Evolutionary conservation across 164 flowering plant genomes (phyloP).

Genomic region (Kalanchoe fedtschenkoi): DNA sequence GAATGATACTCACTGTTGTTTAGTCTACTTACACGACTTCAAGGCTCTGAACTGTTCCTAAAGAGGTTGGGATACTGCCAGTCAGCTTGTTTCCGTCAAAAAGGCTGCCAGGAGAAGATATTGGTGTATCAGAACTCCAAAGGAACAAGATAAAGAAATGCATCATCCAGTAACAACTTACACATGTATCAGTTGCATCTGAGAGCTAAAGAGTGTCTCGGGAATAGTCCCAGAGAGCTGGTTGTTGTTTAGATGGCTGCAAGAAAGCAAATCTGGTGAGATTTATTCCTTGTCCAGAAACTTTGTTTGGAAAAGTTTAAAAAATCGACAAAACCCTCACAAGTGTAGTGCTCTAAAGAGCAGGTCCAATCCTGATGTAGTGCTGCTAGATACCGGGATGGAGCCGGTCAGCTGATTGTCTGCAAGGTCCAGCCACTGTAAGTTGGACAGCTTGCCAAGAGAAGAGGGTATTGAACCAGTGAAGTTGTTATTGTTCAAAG

Average conservation of each 20-base stretch:
- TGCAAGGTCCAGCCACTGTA: conserved; percentile 50
- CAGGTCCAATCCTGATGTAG: conserved; percentile 42
- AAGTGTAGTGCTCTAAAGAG: conserved; percentile 39
- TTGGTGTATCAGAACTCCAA: background rate
- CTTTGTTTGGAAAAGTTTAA: background rate
- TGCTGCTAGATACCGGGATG: conserved; percentile 41
- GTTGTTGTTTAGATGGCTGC: conserved; percentile 48
- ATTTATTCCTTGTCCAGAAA: background rate
- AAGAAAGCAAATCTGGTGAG: background rate
- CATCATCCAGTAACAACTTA: conserved; percentile 18
- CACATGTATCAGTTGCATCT: conserved; percentile 46
- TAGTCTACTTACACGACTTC: conserved; percentile 41
- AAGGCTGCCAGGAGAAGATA: conserved; percentile 21
- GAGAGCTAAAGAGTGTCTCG: conserved; percentile 33
- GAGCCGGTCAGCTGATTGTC: conserved; percentile 39
- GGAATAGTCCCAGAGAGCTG: conserved; percentile 39
- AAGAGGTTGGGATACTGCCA: conserved; percentile 31
- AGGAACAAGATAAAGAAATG: background rate
- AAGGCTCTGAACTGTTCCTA: conserved; percentile 28
- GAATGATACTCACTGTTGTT: background rate
- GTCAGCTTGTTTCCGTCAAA: conserved; percentile 32
- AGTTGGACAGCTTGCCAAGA: conserved; percentile 34
- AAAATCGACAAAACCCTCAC: conserved; percentile 19
- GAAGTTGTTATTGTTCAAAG: conserved; percentile 16
- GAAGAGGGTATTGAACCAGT: conserved; percentile 42